phyloP scores from a whole-genome alignment of 495 filamentous ascomycete genomes.

The Hypoxylon fuscum region DNA sequence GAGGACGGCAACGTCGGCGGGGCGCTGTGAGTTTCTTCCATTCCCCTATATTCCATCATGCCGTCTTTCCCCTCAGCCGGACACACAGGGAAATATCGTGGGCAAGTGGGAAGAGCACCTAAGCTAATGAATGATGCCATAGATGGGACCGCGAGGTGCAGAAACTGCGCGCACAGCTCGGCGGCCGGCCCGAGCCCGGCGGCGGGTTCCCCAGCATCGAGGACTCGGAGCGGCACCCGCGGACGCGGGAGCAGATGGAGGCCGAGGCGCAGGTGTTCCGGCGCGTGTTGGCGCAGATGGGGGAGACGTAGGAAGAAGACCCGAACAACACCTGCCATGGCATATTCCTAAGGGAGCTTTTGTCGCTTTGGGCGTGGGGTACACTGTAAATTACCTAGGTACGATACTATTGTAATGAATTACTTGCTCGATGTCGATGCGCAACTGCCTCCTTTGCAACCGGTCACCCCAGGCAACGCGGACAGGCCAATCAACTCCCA shows the following conservation, averaged over 20 bases:
- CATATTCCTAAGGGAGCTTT: not conserved
- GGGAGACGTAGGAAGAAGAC: slow-evolving; percentile 20
- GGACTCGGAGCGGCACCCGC: slow-evolving; percentile 72
- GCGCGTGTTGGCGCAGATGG: slow-evolving; percentile 49
- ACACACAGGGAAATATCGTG: too few relatives aligned
- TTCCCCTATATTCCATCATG: not conserved
- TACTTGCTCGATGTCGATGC: too few relatives aligned
- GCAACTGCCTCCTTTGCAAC: too few relatives aligned
- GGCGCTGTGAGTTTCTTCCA: slow-evolving; percentile 56
- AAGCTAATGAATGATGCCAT: slow-evolving; percentile 12
- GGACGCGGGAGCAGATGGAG: slow-evolving; percentile 79
- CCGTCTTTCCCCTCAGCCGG: not conserved
- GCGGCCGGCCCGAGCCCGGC: slow-evolving; percentile 48
- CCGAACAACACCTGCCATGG: not conserved
- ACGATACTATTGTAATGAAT: too few relatives aligned
- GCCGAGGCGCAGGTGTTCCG: slow-evolving; percentile 76
- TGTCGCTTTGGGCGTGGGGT: not conserved
- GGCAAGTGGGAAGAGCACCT: not conserved
- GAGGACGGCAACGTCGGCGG: slow-evolving; percentile 86
- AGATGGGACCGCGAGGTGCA: slow-evolving; percentile 33
- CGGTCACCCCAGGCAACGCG: too few relatives aligned
- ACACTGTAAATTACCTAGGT: not conserved
- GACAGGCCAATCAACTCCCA: too few relatives aligned
- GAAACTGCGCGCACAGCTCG: slow-evolving; percentile 11
- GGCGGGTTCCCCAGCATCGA: slow-evolving; percentile 65